These are phyloP conservation scores for Takashimella tepidaria DNA, from an alignment of 1,284 basidiomycete species.

Conservation along the genomic window DNA sequence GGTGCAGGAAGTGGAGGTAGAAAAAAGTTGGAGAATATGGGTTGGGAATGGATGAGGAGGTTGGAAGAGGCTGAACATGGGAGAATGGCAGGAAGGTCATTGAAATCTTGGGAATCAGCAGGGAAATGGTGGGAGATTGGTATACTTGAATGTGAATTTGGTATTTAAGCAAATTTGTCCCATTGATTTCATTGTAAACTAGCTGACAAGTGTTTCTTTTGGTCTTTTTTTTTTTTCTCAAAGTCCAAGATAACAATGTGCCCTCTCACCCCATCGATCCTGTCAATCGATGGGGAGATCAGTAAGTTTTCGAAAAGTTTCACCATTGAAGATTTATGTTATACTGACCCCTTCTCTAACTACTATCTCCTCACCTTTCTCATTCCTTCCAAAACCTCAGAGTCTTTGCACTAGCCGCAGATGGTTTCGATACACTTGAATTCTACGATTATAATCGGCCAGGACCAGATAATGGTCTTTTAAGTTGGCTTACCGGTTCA, in stretches of 20 bases:
- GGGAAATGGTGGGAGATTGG: slow-evolving; percentile 18
- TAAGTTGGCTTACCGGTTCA: slow-evolving; percentile 39
- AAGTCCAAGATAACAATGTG: slow-evolving; percentile 34
- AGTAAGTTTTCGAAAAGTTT: slow-evolving; percentile 27
- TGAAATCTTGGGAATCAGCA: slow-evolving; percentile 19
- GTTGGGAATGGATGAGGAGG: slow-evolving; percentile 31
- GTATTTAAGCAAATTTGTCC: neutral
- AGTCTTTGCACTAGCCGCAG: slow-evolving; percentile 38
- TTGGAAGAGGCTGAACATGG: slow-evolving; percentile 18
- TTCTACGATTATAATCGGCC: slow-evolving; percentile 31
- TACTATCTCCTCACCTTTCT: too few species aligned
- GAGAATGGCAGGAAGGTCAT: slow-evolving; percentile 9
- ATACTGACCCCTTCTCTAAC: too few species aligned
- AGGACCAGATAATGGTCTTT: slow-evolving; percentile 16
- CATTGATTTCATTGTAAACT: neutral
- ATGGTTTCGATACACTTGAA: slow-evolving; percentile 38
- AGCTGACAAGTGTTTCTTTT: slow-evolving; percentile 9
- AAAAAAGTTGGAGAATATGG: slow-evolving; percentile 28
- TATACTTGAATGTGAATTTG: slow-evolving; percentile 23
- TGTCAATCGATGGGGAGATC: slow-evolving; percentile 37
- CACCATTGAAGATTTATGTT: neutral
- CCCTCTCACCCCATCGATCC: slow-evolving; percentile 28
- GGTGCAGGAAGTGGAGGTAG: slow-evolving; percentile 6
- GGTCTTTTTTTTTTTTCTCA: too few species aligned
- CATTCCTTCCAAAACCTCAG: slow-evolving; percentile 10